These are phyloP conservation scores for Meyerozyma athensensis DNA, from an alignment of 1,139 yeast genomes.

Conservation along the genomic window DNA sequence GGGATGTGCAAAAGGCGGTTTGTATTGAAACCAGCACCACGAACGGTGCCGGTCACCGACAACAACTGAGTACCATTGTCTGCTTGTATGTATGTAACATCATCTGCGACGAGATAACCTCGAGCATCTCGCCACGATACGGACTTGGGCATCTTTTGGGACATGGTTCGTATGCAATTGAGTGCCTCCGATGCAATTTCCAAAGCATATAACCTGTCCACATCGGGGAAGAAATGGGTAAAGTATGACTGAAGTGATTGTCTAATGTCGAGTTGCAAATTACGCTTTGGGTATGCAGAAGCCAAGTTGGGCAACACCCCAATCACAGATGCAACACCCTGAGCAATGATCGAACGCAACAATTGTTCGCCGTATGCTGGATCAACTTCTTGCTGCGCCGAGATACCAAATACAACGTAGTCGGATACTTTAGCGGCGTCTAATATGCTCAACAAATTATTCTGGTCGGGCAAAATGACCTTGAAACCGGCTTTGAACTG, in stretches of 20 bases:
- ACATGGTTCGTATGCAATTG: slow-evolving; percentile 67
- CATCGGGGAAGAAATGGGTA: slow-evolving; percentile 84
- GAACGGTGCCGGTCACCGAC: slow-evolving; percentile 72
- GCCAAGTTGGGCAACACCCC: slow-evolving; percentile 78
- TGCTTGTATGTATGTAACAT: slow-evolving; percentile 39
- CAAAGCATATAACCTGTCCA: slow-evolving; percentile 70
- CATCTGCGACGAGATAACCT: slow-evolving; percentile 80
- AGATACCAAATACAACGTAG: slow-evolving; percentile 78
- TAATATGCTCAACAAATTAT: slow-evolving; percentile 61
- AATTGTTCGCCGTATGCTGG: slow-evolving; percentile 79
- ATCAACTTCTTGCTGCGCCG: slow-evolving; percentile 82
- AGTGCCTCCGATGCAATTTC: slow-evolving; percentile 64
- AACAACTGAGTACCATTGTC: slow-evolving; percentile 31
- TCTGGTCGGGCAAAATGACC: slow-evolving; percentile 68
- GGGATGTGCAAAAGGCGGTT: slow-evolving; percentile 81
- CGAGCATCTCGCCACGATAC: slow-evolving; percentile 89
- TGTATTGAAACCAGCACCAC: slow-evolving; percentile 81
- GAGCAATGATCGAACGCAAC: slow-evolving; percentile 81
- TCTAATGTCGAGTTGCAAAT: slow-evolving; percentile 72
- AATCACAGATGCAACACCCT: slow-evolving; percentile 81
- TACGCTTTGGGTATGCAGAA: slow-evolving; percentile 64
- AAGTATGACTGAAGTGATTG: slow-evolving; percentile 80
- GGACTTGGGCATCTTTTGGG: slow-evolving; percentile 84
- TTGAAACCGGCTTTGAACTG: slow-evolving; percentile 76
- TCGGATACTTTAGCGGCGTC: slow-evolving; percentile 91